Base-by-base conservation (phyloP, 1,139 yeast species). In the Tardiomyces depauwii region DNA sequence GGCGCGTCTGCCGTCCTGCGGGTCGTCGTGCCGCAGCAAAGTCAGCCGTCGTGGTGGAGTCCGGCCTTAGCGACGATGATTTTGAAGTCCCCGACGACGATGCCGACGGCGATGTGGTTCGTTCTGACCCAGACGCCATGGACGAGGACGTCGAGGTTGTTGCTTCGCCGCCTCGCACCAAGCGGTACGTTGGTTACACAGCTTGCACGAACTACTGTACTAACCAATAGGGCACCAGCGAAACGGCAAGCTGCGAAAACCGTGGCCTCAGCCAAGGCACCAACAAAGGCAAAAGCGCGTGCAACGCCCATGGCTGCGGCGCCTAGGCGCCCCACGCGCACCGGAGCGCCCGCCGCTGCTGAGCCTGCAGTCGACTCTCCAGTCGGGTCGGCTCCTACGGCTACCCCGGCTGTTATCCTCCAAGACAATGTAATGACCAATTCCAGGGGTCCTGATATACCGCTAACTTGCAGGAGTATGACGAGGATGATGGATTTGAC, bases 401-500 rank as follows among this genome's bases (percentile, higher is more conserved):
- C 4, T 9, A 36, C 39, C 4, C 36, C 36, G 5, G 10, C 36
- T 14, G 36, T 30, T 30, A 30, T 13, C 11, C 16, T 30, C 16
- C 36, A 30, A 30, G 36, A 12, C 36, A 11, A 30, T 10, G 36
- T 30, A 30, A 30, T n/a, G n/a, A n/a, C n/a, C n/a, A n/a, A n/a
- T n/a, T n/a, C n/a, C n/a, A n/a, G n/a, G n/a, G n/a, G n/a, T n/a
- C n/a, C n/a, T n/a, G n/a, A n/a, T n/a, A n/a, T n/a, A n/a, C n/a
- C n/a, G 32, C 25, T 25, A 25, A 42, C 18, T 43, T 40, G 7
- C 42, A 41, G 28, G 49, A 47, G 10, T 42, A 46, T 18, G 51
- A 47, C 32, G 53, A 50, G 19, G 52, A 48, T 39, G 52, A 50
- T 40, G 54, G 53, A 18, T 50, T 50, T 42, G 51, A 27, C 13